phyloP scores from a whole-genome alignment of 1,139 yeast species.

The Petasospora fabianii region DNA sequence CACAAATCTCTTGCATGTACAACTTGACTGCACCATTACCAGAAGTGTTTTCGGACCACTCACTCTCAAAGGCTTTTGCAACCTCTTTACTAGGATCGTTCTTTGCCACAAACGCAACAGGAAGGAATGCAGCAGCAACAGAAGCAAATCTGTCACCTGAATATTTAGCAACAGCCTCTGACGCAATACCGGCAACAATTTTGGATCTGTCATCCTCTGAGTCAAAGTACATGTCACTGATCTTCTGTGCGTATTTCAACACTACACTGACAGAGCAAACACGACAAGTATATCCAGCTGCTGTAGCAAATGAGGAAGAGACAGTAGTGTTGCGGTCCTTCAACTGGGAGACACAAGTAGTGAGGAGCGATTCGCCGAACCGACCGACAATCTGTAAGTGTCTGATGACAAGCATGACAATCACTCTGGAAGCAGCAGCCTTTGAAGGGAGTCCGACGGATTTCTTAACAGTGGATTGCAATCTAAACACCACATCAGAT shows the following conservation, averaged over 20 bases:
- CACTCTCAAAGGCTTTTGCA: conserved; percentile 49
- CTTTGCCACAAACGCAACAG: conserved; percentile 75
- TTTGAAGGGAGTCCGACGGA: conserved; percentile 91
- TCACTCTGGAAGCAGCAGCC: conserved; percentile 77
- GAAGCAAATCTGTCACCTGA: conserved; percentile 66
- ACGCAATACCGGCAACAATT: conserved; percentile 55
- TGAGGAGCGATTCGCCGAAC: conserved; percentile 59
- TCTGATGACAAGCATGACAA: conserved; percentile 60
- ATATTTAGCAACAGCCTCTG: conserved; percentile 65
- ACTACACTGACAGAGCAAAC: conserved; percentile 54
- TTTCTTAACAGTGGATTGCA: conserved; percentile 47
- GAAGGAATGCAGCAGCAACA: conserved; percentile 64
- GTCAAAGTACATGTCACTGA: conserved; percentile 61
- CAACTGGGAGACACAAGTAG: conserved; percentile 55
- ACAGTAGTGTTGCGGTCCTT: conserved; percentile 71
- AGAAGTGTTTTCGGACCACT: conserved; percentile 81
- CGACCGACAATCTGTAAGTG: conserved; percentile 54
- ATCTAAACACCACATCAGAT: conserved; percentile 46
- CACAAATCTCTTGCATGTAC: conserved; percentile 68
- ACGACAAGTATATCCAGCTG: conserved; percentile 77
- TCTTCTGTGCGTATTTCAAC: conserved; percentile 47
- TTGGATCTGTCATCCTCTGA: conserved; percentile 46
- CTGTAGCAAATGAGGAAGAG: conserved; percentile 70
- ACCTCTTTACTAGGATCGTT: conserved; percentile 56
- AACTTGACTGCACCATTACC: conserved; percentile 67